Evolutionary conservation across 441 rosid species (phyloP).

Genomic region (Syzygium syzygioides): DNA sequence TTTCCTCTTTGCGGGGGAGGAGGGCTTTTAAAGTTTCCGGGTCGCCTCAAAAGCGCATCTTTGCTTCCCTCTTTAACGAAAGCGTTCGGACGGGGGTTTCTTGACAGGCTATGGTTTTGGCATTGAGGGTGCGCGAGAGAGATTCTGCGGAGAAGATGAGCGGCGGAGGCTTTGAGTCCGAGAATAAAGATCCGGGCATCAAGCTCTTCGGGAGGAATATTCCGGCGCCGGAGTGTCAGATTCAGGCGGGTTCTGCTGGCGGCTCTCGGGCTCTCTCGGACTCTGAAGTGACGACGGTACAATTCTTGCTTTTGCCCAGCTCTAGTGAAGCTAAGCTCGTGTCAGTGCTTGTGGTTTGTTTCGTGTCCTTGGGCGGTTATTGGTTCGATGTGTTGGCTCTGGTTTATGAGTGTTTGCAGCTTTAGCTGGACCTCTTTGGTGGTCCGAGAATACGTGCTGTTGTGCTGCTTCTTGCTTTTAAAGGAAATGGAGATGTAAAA

Average conservation of each 20-base stretch:
- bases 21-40: background rate
- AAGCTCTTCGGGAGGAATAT: conserved; percentile 70
- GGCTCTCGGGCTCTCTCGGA: background rate
- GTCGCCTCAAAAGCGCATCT: conserved; percentile 5
- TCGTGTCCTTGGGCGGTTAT: background rate
- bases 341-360: background rate
- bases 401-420: background rate
- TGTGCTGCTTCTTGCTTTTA: background rate
- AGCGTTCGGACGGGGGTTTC: background rate
- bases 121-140: conserved; percentile 6
- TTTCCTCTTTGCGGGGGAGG: conserved; percentile 5
- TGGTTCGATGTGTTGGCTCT: background rate
- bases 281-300: background rate
- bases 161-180: conserved; percentile 15
- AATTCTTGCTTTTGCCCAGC: background rate
- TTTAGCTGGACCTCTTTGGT: background rate
- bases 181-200: conserved; percentile 43
- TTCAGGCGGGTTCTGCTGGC: conserved; percentile 22
- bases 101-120: conserved; percentile 20
- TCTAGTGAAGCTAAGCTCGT: background rate
- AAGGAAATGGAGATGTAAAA: background rate
- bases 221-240: conserved; percentile 35
- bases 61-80: background rate
- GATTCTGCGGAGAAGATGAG: conserved; percentile 13
- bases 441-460: background rate